These are phyloP conservation scores for Pholiota adiposa DNA, from an alignment of 1,284 basidiomycete species.

Conservation along the genomic window DNA sequence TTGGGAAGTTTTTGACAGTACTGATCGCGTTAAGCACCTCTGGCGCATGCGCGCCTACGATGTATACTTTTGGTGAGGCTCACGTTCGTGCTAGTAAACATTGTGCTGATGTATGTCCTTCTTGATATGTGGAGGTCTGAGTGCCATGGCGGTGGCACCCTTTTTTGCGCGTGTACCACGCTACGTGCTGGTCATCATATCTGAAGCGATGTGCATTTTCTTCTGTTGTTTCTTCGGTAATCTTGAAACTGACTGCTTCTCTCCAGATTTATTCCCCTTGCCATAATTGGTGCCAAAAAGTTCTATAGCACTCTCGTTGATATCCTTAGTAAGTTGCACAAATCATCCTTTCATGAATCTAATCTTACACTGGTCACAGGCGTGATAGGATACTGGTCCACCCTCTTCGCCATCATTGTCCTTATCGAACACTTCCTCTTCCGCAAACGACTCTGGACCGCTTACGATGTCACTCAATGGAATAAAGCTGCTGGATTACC, in stretches of 20 bases:
- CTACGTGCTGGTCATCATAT: conserved; percentile 67
- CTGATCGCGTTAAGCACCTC: conserved; percentile 52
- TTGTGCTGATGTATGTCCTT: no score
- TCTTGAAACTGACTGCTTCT: not conserved
- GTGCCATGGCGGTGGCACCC: conserved; percentile 70
- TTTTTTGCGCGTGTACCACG: conserved; percentile 64
- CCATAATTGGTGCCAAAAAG: conserved; percentile 59
- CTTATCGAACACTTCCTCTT: conserved; percentile 63
- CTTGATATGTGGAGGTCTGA: conserved; percentile 45
- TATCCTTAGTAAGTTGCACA: conserved; percentile 47
- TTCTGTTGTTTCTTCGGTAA: conserved; percentile 12
- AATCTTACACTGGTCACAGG: conserved; percentile 15
- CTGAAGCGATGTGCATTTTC: conserved; percentile 64
- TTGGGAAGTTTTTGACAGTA: conserved; percentile 53
- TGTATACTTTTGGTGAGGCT: conserved; percentile 74
- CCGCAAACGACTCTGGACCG: conserved; percentile 33
- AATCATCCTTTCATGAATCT: not conserved
- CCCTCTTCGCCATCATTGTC: conserved; percentile 57
- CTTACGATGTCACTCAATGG: conserved; percentile 44
- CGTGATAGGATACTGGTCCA: conserved; percentile 52
- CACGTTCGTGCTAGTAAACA: no score
- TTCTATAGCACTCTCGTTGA: conserved; percentile 64
- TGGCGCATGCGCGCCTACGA: conserved; percentile 67
- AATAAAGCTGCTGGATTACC: conserved; percentile 44
- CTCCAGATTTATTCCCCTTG: conserved; percentile 58